Evolutionary conservation across 2,329 filamentous ascomycete species (phyloP).

Genomic region (Ceratocystiopsis brevicomis): DNA sequence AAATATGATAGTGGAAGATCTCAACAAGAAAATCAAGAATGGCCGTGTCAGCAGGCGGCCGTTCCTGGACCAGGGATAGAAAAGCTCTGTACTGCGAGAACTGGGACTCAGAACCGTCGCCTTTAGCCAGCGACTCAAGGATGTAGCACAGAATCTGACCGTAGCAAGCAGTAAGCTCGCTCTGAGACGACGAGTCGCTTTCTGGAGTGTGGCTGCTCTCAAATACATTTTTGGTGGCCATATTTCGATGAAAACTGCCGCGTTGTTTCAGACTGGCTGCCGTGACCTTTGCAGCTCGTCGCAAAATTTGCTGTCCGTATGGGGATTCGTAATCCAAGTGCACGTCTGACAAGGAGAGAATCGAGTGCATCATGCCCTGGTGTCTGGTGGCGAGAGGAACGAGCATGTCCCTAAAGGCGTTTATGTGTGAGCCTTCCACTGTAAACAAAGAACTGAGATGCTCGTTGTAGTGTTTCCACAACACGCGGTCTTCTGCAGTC

Average conservation of each 20-base stretch:
- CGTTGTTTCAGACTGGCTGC: slow-evolving; percentile 28
- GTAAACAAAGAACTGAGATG: slow-evolving; percentile 66
- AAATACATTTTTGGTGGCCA: slow-evolving; percentile 33
- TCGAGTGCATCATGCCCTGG: slow-evolving; percentile 73
- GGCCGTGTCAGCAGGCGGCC: slow-evolving; percentile 42
- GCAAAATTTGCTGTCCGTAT: slow-evolving; percentile 34
- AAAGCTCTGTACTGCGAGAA: slow-evolving; percentile 64
- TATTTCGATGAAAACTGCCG: slow-evolving; percentile 35
- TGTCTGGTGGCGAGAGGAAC: slow-evolving; percentile 66
- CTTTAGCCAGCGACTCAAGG: slow-evolving; percentile 37
- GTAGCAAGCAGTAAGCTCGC: slow-evolving; percentile 34
- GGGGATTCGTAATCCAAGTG: slow-evolving; percentile 46
- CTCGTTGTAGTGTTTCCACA: slow-evolving; percentile 68
- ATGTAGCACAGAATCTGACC: slow-evolving; percentile 45
- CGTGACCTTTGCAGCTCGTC: slow-evolving; percentile 27
- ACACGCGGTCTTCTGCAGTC: slow-evolving; percentile 57
- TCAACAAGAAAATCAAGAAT: slow-evolving; percentile 48
- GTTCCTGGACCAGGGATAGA: slow-evolving; percentile 46
- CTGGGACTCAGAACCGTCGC: slow-evolving; percentile 46
- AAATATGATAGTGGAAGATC: slow-evolving; percentile 72
- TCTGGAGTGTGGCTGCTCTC: slow-evolving; percentile 17
- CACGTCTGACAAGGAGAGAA: slow-evolving; percentile 65
- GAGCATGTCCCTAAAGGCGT: slow-evolving; percentile 71
- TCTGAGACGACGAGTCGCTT: slow-evolving; percentile 24
- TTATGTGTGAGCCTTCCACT: slow-evolving; percentile 60